These are phyloP conservation scores for Primulina huaijiensis DNA, from an alignment of 257 asterid genomes.

Conservation along the genomic window DNA sequence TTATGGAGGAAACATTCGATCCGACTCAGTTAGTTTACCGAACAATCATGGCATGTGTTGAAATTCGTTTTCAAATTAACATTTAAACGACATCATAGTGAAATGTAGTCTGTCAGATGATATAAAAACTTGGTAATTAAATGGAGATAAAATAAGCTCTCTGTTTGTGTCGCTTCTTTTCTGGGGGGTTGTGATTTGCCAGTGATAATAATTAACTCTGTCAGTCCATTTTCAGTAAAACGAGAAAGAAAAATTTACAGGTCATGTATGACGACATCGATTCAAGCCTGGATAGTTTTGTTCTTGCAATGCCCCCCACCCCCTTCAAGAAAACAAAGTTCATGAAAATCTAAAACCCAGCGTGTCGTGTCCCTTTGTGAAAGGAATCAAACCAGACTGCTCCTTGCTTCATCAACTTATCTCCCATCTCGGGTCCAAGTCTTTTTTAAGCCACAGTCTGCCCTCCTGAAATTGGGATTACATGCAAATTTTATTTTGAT, in stretches of 20 bases:
- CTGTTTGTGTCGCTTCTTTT: too few species aligned
- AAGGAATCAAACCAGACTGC: neutral
- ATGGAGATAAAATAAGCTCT: too few species aligned
- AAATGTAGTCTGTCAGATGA: too few species aligned
- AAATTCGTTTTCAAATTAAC: too few species aligned
- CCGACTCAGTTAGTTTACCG: too few species aligned
- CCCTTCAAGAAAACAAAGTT: neutral
- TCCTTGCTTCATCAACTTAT: neutral
- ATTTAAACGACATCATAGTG: too few species aligned
- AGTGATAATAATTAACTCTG: neutral
- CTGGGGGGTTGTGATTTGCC: neutral
- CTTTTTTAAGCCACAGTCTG: neutral
- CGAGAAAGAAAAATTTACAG: neutral
- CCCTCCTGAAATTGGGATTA: neutral
- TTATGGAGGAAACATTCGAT: too few species aligned
- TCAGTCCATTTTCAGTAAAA: neutral
- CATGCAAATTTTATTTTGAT: neutral
- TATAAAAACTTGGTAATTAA: too few species aligned
- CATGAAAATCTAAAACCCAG: neutral
- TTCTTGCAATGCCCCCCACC: neutral
- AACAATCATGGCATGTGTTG: too few species aligned
- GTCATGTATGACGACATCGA: neutral
- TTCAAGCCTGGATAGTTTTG: neutral
- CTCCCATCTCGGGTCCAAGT: conserved; percentile 24
- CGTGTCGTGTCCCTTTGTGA: neutral